Percentiles rank a stretch among this genome's conserved stretches.
Conservation (phyloP, 1,139 yeast genomes). For the Magnusiomyces sp. region DNA sequence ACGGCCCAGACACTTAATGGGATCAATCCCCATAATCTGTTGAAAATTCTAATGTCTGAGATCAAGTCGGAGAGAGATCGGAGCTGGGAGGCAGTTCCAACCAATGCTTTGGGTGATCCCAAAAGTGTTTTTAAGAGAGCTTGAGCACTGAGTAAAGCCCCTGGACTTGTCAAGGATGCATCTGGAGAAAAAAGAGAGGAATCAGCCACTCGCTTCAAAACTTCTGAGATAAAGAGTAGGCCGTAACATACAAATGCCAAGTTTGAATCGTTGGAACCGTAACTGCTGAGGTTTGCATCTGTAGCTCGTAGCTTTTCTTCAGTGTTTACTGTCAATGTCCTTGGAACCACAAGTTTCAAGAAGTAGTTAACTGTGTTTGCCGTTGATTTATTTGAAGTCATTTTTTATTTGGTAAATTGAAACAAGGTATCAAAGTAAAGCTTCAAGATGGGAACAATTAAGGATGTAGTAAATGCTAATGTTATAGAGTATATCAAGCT, state of each 20-base stretch:
- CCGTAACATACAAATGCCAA: constrained; percentile 26
- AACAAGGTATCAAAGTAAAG: no score
- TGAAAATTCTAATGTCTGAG: constrained; percentile 34
- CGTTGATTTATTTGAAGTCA: no score
- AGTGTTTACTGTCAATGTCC: neutral
- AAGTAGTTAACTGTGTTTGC: constrained; percentile 4
- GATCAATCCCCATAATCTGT: constrained; percentile 33
- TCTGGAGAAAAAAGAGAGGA: constrained; percentile 10
- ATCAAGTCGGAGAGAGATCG: constrained; percentile 27
- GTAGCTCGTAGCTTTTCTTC: constrained; percentile 8
- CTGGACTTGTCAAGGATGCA: no score
- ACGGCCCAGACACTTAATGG: constrained; percentile 33
- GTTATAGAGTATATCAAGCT: no score
- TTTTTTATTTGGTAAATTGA: no score
- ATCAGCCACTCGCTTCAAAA: constrained; percentile 15
- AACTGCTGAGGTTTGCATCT: constrained; percentile 9
- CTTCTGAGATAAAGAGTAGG: constrained; percentile 23
- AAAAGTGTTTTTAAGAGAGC: no score
- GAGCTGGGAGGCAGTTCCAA: constrained; percentile 18
- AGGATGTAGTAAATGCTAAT: no score
- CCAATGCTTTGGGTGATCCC: no score
- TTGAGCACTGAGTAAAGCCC: no score
- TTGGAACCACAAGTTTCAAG: constrained; percentile 8
- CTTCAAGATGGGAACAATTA: no score
- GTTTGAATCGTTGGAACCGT: constrained; percentile 17